phyloP scores from a whole-genome alignment of 1,284 basidiomycete genomes.

The Exobasidium rhododendri region DNA sequence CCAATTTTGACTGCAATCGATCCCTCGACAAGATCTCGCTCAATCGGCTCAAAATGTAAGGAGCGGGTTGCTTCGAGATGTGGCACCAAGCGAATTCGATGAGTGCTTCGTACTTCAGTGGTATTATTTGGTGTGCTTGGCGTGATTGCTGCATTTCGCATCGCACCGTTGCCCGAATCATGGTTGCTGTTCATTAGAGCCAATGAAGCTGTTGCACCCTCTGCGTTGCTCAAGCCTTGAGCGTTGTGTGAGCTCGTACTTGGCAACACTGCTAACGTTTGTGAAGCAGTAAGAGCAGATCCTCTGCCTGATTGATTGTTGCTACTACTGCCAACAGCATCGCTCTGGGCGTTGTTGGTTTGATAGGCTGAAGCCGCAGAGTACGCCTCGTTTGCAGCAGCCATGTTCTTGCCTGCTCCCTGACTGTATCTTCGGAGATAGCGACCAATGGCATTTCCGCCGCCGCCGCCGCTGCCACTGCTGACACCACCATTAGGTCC shows the following conservation, averaged over 20 bases:
- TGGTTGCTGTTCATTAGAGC: slow-evolving; percentile 1
- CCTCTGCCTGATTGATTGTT: slow-evolving; percentile 11
- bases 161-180: neutral
- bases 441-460: slow-evolving; percentile 28
- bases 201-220: slow-evolving; percentile 10
- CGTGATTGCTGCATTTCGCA: neutral
- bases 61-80: slow-evolving; percentile 86
- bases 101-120: slow-evolving; percentile 24
- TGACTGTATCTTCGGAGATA: slow-evolving; percentile 48
- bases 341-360: slow-evolving; percentile 10
- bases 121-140: slow-evolving; percentile 5
- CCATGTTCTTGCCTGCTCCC: slow-evolving; percentile 19
- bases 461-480: neutral
- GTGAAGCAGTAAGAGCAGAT: slow-evolving; percentile 3
- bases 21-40: slow-evolving; percentile 66
- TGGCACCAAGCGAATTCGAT: slow-evolving; percentile 76
- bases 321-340: neutral
- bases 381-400: slow-evolving; percentile 20
- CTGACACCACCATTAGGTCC: neutral
- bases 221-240: slow-evolving; percentile 17
- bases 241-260: neutral
- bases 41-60: slow-evolving; percentile 87
- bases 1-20: slow-evolving; percentile 74
- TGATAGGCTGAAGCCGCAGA: slow-evolving; percentile 21
- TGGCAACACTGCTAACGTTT: slow-evolving; percentile 14